Evolutionary conservation across 1,139 yeast genomes (phyloP), one percentile per base, ranked within the genome.

Genomic region (Taphrina populina): DNA sequence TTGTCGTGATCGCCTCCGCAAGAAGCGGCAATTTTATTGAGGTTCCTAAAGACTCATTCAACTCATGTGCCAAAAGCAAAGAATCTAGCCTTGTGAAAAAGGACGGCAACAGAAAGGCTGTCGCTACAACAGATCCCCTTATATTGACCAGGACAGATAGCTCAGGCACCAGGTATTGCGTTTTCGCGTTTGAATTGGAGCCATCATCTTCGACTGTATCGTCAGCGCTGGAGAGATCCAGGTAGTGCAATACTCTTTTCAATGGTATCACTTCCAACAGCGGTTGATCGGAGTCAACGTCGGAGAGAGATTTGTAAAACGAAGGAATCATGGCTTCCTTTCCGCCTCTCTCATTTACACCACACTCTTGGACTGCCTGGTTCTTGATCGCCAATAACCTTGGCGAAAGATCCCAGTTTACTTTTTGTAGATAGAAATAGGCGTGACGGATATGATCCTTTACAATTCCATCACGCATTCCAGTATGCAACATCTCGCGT

Each of bases 1-100:
- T 47, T 6, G 52, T 30, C 11, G 58, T 46, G 39, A 52, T 47
- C 13, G 61, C 58, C n/a, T 36, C 56, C 3, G 49, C 45, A 7
- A 54, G 32, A 27, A 26, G 24, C 26, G 23, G 27, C 13, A 52
- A 37, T 6, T 33, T 23, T n/a, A 57, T 39, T 6, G 21, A 15
- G 2, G 52, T 27, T 10, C 40, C 37, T 24, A 57, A 24, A 5
- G 21, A 19, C 27, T 13, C n/a, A 23, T 37, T 43, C 23, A 58
- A 30, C 20, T 53, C 58, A 29, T 15, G 27, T 11, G 59, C 56
- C 11, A 53, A 33, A 4, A 56, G 40, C 13, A 40, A 46, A 2
- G 56, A 30, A 23, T 58, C 61, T 20, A 58, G n/a, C 3, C 53
- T 43, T n/a, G 33, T 30, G 29, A 43, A 32, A 23, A 58, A 29